Evolutionary conservation across 2,329 filamentous ascomycete species (phyloP).

Genomic region (Drechslerella coelobrocha): DNA sequence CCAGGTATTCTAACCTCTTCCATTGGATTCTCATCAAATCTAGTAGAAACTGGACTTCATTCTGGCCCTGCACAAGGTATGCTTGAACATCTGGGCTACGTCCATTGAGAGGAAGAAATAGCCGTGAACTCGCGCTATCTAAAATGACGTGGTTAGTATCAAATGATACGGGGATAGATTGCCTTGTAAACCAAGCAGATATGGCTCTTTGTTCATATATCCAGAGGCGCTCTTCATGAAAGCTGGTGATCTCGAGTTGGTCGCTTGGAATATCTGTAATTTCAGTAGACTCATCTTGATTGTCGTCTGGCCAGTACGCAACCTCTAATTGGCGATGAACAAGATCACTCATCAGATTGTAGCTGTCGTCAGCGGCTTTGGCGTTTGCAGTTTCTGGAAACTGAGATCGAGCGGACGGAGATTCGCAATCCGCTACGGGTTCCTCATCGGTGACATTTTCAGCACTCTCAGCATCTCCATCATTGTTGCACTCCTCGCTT

Average conservation of each 20-base stretch:
- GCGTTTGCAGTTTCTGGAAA: background rate
- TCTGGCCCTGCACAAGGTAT: background rate
- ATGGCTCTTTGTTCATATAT: background rate
- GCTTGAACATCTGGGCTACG: background rate
- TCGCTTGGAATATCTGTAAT: background rate
- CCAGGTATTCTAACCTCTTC: constrained; percentile 7
- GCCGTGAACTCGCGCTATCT: background rate
- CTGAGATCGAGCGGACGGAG: background rate
- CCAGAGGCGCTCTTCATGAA: constrained; percentile 12
- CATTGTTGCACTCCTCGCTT: too few species aligned
- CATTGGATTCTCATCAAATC: constrained; percentile 34
- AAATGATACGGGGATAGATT: background rate
- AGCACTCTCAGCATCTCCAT: background rate
- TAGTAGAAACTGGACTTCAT: constrained; percentile 3
- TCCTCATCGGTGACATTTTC: background rate
- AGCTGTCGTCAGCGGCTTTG: background rate
- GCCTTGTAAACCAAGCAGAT: background rate
- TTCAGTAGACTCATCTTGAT: background rate
- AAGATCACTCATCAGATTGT: background rate
- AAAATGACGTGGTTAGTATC: background rate
- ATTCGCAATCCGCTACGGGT: background rate
- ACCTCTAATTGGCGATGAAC: constrained; percentile 1
- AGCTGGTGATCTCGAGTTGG: background rate
- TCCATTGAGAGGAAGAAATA: background rate
- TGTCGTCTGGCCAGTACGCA: background rate